Evolutionary conservation across 192 early-diverging fungal genomes (phyloP), one percentile per base, ranked within the genome.

Genomic region (Mortierella antarctica): DNA sequence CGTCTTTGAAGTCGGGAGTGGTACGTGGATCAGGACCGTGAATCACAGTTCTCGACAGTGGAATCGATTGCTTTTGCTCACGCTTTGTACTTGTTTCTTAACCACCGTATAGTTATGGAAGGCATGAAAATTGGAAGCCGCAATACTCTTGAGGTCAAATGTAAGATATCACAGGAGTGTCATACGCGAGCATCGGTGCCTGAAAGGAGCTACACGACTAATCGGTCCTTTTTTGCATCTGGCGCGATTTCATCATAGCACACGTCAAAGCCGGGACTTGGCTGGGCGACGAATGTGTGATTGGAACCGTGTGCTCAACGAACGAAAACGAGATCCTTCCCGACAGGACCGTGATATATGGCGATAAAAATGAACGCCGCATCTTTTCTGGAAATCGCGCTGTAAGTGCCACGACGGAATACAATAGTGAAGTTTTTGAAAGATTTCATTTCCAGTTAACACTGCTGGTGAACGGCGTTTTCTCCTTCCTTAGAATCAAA

Each of bases 1-100:
- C 61, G 86, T 91, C 9, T 91, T 95, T 82, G 91, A 93, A 82
- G 92, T 92, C 23, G 91, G 89, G 42, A 88, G 87, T 23, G 83
- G 93, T 93, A 81, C 74, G 86, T 81, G 15, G 15, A 59, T 58
- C 44, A 12, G 1, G 44, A 56, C 15, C 17, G 40, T 45, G 42
- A 31, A 31, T 31, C 31, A n/a, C n/a, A n/a, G n/a, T n/a, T 31
- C 31, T 31, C 31, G 31, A 31, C 31, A 31, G 42, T 0, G 57
- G 50, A 8, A 8, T 18, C 31, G 31, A 31, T 31, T 23, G 0
- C 39, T 49, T 40, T 18, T 42, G 12, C 54, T 72, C 6, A 48
- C 2, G 6, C 46, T 13, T 62, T 14, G 0, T 60, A 18, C n/a
- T 42, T 6, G 7, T 56, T 64, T 40, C 23, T 50, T 58, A 45